Evolutionary conservation across 108 stramenopile genomes (phyloP), one percentile per base, ranked within the genome.

Genomic region (Fistulifera pelliculosa): DNA sequence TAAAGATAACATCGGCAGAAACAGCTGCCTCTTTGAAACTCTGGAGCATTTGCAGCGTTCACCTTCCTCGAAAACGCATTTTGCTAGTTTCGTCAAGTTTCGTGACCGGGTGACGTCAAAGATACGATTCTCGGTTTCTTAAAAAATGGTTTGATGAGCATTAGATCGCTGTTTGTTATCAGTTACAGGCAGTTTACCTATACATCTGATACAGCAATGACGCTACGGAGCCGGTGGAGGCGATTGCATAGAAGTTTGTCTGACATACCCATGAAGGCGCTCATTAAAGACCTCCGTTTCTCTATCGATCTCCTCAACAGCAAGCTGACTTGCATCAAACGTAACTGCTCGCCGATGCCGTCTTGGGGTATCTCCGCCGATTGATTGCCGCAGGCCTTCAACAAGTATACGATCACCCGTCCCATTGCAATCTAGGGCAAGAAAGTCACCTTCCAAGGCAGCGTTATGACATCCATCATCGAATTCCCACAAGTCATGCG

Each of bases 401-500:
- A 21, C 21, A 21, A 45, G 17, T 17, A 8, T 45, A 21, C 21
- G 44, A 21, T 21, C 44, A 21, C 44, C 44, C 3, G 19, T 21
- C 5, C 44, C 44, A 21, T 45, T 11, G 44, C 44, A 45, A 21
- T 38, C 53, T 2, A 31, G 53, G 17, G 31, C 28, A 13, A 38
- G 17, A 18, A 38, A n/a, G 53, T 38, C 28, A 12, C 53, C 53
- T 27, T 38, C 28, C 15, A 27, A 16, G 2, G 35, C 18, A 2
- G 53, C 53, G 17, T 54, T 16, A 5, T 11, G 31, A 21, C 35
- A 54, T 18, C 17, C 28, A 27, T 54, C 38, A 35, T 54, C 53
- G 14, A 27, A 19, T 27, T 54, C 53, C 53, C 53, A 54, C 38
- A 54, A 38, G 17, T 54, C 53, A 15, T 18, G 13, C 16, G 27